Evolutionary conservation across 2,329 filamentous ascomycete genomes (phyloP), one percentile per base, ranked within the genome.

Genomic region (Sporothrix schenckii): DNA sequence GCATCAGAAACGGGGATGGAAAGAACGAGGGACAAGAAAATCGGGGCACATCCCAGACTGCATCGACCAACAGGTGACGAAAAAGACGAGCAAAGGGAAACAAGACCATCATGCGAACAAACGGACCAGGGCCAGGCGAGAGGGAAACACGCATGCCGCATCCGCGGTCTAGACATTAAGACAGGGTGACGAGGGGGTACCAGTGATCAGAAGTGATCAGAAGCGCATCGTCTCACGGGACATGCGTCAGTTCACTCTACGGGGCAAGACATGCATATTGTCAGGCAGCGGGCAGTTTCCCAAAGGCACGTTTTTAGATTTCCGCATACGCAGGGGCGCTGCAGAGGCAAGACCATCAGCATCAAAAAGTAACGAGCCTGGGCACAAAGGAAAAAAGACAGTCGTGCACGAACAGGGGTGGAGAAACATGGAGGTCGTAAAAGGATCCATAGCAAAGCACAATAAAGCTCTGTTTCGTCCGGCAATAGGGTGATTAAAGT

Each of bases 41-140:
- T 65, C 58, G 72, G 72, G 70, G 71, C 70, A 34, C 44, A 65
- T 9, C 7, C 66, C 63, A 68, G 39, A 54, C 14, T 70, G 70
- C 74, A 73, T 70, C 73, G 72, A 73, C 49, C 69, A 65, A 61
- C 58, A 63, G 58, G 58, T 47, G 58, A 63, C 58, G 47, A 68
- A 72, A 65, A 54, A 67, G 68, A 72, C 70, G 60, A 73, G 66
- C 65, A 73, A 76, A 76, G 76, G 75, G 77, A 79, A 77, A 44
- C 78, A 71, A 79, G 75, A 79, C 76, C 78, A 78, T 76, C 76
- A 77, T 75, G 77, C 76, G 78, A 79, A 75, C 75, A 47, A 60
- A 44, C 73, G 73, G 72, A 73, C 70, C 71, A 72, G 72, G 72
- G 75, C 21, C 34, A 58, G 73, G 74, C 70, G 72, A 74, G 72